Percentiles rank a stretch among this genome's conserved stretches.
Conservation (phyloP, 2,329 filamentous ascomycete species). For the Mariannaea sp. region DNA sequence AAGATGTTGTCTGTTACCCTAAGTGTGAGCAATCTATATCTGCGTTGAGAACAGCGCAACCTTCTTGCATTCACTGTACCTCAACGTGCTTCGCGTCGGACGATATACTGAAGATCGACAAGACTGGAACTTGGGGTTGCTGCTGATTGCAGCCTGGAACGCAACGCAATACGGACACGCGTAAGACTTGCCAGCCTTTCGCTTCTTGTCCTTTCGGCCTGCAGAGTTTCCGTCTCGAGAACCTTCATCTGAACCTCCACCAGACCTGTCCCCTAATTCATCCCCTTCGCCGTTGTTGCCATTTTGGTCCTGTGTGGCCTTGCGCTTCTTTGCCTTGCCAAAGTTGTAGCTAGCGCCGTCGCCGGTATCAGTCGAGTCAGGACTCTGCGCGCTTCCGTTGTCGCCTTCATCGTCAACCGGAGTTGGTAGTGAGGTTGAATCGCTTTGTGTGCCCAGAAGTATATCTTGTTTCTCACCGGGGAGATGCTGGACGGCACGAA, state of each 20-base stretch:
- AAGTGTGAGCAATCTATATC: no score
- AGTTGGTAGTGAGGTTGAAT: no score
- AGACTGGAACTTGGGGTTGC: background rate
- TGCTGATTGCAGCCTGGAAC: background rate
- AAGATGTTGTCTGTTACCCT: no score
- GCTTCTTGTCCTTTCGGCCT: background rate
- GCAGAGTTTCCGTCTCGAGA: background rate
- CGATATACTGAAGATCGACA: background rate
- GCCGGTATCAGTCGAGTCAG: no score
- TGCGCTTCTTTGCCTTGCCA: background rate
- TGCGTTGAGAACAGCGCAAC: no score
- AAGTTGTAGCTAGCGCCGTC: no score
- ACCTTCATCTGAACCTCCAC: background rate
- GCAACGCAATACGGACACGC: constrained; percentile 4
- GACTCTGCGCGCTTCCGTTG: no score
- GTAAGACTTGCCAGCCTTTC: background rate
- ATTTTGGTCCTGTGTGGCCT: background rate
- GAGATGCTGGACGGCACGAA: background rate
- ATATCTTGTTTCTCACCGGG: background rate
- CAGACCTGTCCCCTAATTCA: background rate
- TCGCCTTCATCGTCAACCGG: no score
- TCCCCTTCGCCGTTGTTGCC: no score
- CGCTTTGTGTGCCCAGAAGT: no score
- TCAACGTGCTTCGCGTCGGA: background rate
- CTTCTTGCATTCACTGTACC: no score